Evolutionary conservation across 805 yeast species (phyloP), one percentile per base, ranked within the genome.

Genomic region (Lachancea dasiensis): DNA sequence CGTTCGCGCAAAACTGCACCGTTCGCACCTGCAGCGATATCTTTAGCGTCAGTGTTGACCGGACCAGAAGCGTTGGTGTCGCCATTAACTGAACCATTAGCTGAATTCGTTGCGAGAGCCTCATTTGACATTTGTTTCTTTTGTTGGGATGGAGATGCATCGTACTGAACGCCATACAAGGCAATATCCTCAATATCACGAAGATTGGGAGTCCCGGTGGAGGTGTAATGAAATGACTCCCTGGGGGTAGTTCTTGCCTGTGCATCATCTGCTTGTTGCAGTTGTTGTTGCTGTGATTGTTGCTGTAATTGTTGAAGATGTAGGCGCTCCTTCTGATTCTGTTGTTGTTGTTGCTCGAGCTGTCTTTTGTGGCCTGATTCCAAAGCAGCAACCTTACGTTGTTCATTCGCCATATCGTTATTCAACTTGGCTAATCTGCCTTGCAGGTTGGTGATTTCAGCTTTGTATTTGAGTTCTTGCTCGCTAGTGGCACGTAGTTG

Each of bases 161-260:
- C 56, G 31, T 56, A 58, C 15, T 46, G 47, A 11, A 56, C 54
- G 21, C 58, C 56, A 41, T 48, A 54, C 1, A 58, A 41, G 6
- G 64, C 60, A 27, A 60, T 41, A 38, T 59, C 60, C 41, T 58
- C 56, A 16, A 60, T 45, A 39, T 59, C 64, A 19, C 48, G 50
- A 32, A 60, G 38, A 22, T 54, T 43, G 11, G 63, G 61, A 21
- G 63, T 58, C n/a, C 61, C 61, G 6, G 60, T 47, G 15, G 33
- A 30, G 25, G 33, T 6, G 33, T 34, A 7, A 31, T 31, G 21
- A 4, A 13, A 16, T 10, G 33, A 20, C 17, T 30, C 33, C 14
- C 20, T 3, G 14, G 33, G 17, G 16, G 7, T 30, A 6, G 17
- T 10, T 5, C 14, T 20, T 30, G 13, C 33, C 17, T 30, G 33